Evolutionary conservation across 306 rosid species (phyloP).

Genomic region (Mucuna pruriens): DNA sequence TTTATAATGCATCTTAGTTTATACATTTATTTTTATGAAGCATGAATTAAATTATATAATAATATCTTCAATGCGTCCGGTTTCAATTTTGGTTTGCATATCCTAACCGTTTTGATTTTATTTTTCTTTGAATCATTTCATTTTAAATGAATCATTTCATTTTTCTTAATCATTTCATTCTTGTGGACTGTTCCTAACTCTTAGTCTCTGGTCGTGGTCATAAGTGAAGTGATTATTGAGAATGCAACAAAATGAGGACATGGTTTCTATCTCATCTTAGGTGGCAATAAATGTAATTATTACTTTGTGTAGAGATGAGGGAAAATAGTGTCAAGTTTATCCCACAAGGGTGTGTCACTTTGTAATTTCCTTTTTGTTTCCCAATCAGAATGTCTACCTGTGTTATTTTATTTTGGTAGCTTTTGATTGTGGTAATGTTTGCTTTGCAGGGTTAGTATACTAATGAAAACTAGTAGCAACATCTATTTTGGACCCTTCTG

Average conservation of each 20-base stretch:
- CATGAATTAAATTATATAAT: not conserved
- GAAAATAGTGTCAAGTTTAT: not conserved
- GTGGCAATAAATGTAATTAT: not conserved
- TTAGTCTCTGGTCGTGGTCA: not conserved
- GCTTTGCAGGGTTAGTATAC: conserved; percentile 47
- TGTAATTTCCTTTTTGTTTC: not conserved
- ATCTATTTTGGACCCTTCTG: too few species aligned
- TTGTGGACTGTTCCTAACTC: not conserved
- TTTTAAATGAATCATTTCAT: not conserved
- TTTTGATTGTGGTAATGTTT: conserved; percentile 11
- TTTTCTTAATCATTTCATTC: too few species aligned
- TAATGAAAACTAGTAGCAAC: conserved; percentile 43
- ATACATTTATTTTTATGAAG: not conserved
- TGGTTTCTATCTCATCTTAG: not conserved
- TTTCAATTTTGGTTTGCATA: not conserved
- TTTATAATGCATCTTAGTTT: not conserved
- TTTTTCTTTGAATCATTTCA: not conserved
- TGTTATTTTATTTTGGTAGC: not conserved
- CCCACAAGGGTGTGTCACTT: too few species aligned
- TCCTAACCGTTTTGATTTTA: not conserved
- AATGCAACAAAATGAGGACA: not conserved
- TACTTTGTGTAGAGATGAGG: not conserved
- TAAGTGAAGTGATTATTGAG: too few species aligned
- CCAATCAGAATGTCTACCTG: not conserved
- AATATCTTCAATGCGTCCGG: not conserved